Evolutionary conservation across 2,329 filamentous ascomycete species (phyloP).

Genomic region (Monilinia aucupariae): DNA sequence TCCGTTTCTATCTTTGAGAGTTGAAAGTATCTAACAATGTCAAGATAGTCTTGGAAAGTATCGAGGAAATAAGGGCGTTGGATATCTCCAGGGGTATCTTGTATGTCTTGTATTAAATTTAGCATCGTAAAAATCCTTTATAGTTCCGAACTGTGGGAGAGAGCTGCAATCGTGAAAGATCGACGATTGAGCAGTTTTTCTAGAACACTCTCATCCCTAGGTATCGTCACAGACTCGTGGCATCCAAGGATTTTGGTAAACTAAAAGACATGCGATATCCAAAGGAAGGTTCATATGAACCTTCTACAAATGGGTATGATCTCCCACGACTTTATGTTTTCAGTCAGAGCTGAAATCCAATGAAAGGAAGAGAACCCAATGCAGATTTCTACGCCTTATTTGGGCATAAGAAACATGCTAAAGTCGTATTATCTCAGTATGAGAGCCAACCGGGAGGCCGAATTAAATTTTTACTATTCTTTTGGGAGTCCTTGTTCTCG

Average conservation of each 20-base stretch:
- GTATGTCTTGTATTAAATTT: conserved; percentile 2
- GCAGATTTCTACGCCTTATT: conserved; percentile 1
- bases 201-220: conserved; percentile 6
- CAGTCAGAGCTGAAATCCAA: conserved; percentile 14
- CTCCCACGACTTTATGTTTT: conserved; percentile 11
- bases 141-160: conserved; percentile 6
- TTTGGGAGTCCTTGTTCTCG: neutral
- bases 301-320: conserved; percentile 14
- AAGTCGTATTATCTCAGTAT: neutral
- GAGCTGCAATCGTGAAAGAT: conserved; percentile 14
- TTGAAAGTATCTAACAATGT: neutral
- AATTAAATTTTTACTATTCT: neutral
- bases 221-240: conserved; percentile 9
- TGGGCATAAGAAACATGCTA: neutral
- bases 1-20: neutral
- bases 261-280: conserved; percentile 3
- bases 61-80: neutral
- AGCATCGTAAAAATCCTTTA: conserved; percentile 6
- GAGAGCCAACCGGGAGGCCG: conserved; percentile 5
- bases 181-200: conserved; percentile 11
- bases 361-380: conserved; percentile 9
- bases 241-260: conserved; percentile 7
- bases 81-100: conserved; percentile 4
- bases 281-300: conserved; percentile 14
- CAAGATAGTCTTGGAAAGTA: neutral